Percentiles rank a stretch among this genome's conserved stretches.
phyloP scores from a whole-genome alignment of 345 rosid genomes.

The Limnanthes douglasii region DNA sequence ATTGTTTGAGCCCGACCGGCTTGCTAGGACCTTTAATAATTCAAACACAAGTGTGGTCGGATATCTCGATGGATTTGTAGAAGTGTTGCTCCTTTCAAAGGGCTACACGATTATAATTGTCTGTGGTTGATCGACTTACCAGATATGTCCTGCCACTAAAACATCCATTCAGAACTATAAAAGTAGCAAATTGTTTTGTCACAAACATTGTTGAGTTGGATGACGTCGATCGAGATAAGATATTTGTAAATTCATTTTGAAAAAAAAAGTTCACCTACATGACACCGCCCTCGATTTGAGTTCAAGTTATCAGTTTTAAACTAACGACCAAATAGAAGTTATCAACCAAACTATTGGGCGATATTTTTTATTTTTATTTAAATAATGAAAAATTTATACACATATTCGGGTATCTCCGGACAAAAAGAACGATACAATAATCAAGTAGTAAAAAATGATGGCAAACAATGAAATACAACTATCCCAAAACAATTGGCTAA shows the following conservation, averaged over 20 bases:
- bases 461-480: no score
- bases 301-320: neutral
- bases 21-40: neutral
- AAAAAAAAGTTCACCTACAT: neutral
- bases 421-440: no score
- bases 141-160: neutral
- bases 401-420: no score
- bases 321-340: neutral
- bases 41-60: neutral
- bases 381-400: no score
- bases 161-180: neutral
- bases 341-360: neutral
- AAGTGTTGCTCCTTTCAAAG: neutral
- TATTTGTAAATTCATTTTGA: neutral
- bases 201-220: neutral
- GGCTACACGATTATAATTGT: neutral
- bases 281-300: neutral
- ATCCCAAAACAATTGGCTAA: no score
- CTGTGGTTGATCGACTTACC: neutral
- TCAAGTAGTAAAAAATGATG: no score
- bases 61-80: neutral
- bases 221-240: neutral
- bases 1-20: neutral
- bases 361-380: no score
- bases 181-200: neutral